Evolutionary conservation across 805 yeast species (phyloP), one percentile per base, ranked within the genome.

Genomic region (Metschnikowia matae): DNA sequence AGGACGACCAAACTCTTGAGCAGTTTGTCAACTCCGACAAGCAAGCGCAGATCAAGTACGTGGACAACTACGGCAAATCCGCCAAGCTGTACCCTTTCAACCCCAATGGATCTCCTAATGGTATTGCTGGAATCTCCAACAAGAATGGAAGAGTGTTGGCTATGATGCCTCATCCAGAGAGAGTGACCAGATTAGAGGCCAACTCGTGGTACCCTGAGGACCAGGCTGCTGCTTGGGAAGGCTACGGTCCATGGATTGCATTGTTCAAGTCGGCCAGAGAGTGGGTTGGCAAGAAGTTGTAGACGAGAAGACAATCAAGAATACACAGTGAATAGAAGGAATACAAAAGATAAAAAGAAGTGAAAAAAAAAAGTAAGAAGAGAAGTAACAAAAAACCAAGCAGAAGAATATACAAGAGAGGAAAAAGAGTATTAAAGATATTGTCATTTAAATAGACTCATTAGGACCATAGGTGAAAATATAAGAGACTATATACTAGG

Each of bases 161-260:
- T 4, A 82, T 94, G 90, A 94, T 94, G 99, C 99, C 99, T 43
- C 99, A 94, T 68, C 99, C 99, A 21, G 99, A 94, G 73, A 88
- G 99, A 74, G 94, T 88, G 46, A 78, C 84, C 50, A 81, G 97
- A 73, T 75, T 84, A 64, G 96, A 88, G 69, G 76, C 95, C 49
- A 92, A 92, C 73, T 89, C 97, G 3, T 92, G 89, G 83, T 88
- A 89, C 65, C 97, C 97, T 45, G 58, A 56, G 20, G 75, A 74
- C 45, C 71, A 75, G 52, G 82, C 79, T 46, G 77, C 77, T 44
- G 73, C 74, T 49, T 89, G 96, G 91, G 85, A 83, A 49, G 86
- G 84, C 31, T 83, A 85, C 64, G 96, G 96, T 48, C 99, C 99
- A 46, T 94, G 99, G 99, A 82, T 94, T 58, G 82, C 89, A 67